A percentile compares a stretch with the other conserved stretches of the same genome.
Conservation (phyloP, 371 early-diverging fungal species). For the Actinomortierella wolfii region DNA sequence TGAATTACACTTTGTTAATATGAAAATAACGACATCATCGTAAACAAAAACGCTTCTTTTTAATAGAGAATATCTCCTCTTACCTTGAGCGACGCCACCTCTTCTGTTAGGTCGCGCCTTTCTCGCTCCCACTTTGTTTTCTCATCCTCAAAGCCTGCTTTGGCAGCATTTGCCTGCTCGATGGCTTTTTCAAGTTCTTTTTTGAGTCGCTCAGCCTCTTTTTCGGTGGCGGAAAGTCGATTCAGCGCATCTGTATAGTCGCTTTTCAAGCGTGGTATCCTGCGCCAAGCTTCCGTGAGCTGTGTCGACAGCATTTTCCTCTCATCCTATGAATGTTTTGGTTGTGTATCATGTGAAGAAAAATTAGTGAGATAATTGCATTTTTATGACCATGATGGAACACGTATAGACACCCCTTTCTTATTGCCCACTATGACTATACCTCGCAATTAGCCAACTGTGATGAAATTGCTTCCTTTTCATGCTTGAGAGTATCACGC, state of each 20-base stretch:
- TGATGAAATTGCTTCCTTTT: slow-evolving; percentile 3
- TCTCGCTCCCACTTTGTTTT: slow-evolving; percentile 20
- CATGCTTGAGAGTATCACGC: slow-evolving; percentile 19
- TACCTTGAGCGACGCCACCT: slow-evolving; percentile 29
- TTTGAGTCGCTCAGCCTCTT: slow-evolving; percentile 6
- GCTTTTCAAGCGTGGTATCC: slow-evolving; percentile 18
- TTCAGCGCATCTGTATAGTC: slow-evolving; percentile 22
- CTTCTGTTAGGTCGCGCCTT: slow-evolving; percentile 9
- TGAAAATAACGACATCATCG: not conserved
- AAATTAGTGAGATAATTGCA: too few relatives aligned
- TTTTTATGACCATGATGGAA: too few relatives aligned
- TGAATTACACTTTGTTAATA: not conserved
- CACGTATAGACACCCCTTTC: too few relatives aligned
- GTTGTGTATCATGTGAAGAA: too few relatives aligned
- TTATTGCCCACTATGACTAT: too few relatives aligned
- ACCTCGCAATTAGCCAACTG: too few relatives aligned
- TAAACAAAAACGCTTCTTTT: not conserved
- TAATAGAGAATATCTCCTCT: not conserved
- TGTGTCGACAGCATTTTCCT: slow-evolving; percentile 22
- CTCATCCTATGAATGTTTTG: slow-evolving; percentile 23
- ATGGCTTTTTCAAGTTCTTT: slow-evolving; percentile 12
- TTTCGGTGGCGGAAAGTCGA: slow-evolving; percentile 19
- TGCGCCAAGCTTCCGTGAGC: slow-evolving; percentile 33
- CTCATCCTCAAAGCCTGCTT: slow-evolving; percentile 8
- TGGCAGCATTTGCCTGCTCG: slow-evolving; percentile 5